Evolutionary conservation across 2,329 filamentous ascomycete genomes (phyloP).

Genomic region (Lecanicillium sp.): DNA sequence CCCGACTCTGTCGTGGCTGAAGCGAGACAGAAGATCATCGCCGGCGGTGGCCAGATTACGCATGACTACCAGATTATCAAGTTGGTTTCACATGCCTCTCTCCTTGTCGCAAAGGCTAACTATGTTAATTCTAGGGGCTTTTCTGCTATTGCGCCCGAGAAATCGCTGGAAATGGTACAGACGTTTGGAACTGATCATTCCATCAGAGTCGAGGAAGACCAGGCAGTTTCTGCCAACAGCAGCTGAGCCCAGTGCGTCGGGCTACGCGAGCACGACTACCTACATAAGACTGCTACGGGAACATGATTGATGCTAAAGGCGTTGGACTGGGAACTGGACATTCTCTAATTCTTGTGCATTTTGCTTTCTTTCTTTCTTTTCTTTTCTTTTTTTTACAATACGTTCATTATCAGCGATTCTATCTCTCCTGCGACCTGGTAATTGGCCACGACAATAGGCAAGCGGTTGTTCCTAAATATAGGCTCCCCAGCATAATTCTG

Average conservation of each 20-base stretch:
- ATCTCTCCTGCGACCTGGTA: too few species aligned
- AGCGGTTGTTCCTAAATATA: too few species aligned
- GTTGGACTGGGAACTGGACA: not conserved
- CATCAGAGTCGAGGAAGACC: constrained; percentile 66
- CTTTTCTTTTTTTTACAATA: too few species aligned
- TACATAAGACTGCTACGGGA: not conserved
- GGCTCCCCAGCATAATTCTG: too few species aligned
- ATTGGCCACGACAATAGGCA: too few species aligned
- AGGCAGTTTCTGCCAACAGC: constrained; percentile 48
- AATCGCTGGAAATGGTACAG: constrained; percentile 62
- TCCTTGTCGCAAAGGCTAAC: not conserved
- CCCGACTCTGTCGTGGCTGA: constrained; percentile 61
- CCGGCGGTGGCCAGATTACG: constrained; percentile 70
- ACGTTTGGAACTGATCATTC: constrained; percentile 47
- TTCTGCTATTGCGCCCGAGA: constrained; percentile 64
- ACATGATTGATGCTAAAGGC: constrained; percentile 6
- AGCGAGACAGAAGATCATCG: constrained; percentile 64
- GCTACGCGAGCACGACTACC: not conserved
- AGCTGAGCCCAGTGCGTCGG: constrained; percentile 1
- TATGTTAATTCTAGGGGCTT: constrained; percentile 56
- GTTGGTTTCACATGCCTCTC: constrained; percentile 40
- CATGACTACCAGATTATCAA: constrained; percentile 66
- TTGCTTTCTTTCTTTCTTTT: too few species aligned
- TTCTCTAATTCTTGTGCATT: too few species aligned
- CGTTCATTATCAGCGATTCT: not conserved